Evolutionary conservation across 345 rosid genomes (phyloP), one percentile per base, ranked within the genome.

Genomic region (Kandelia obovata): DNA sequence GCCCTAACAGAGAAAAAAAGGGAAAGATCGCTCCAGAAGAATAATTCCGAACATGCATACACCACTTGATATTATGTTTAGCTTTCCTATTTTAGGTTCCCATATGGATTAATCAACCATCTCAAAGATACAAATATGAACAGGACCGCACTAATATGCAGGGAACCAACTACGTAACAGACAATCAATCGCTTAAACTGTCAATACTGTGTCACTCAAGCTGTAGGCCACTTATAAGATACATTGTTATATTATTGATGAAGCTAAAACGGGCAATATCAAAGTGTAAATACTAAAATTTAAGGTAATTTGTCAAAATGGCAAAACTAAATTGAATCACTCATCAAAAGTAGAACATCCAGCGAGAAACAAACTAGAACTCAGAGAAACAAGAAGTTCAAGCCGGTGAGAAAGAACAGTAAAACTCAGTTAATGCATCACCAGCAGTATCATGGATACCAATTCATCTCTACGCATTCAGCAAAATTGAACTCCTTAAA

Each of bases 31-130:
- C 25, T 53, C 35, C 39, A 52, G 28, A 35, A 26, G 57, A 68
- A 73, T 15, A 69, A 57, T 73, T 59, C 76, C 77, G 76, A 74
- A 65, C 68, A 51, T 9, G 28, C 47, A 51, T 1, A 62, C n/a
- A 66, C 73, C 73, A 60, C 65, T 63, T 28, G 62, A 66, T 59
- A 47, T 28, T 32, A 20, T 34, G 2, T 25, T 43, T 5, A 27
- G 52, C 39, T 35, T 61, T 35, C 34, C 56, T 61, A 17, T 63
- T 32, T 34, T 61, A 53, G 59, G 28, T 13, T 25, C 26, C 30
- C 30, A 65, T 20, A 49, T 43, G 39, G 62, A 62, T 73, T 70
- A 62, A 66, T 43, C 77, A 69, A 72, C 63, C 53, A 61, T 74
- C 69, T 62, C 39, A 67, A 61, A 8, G 37, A 53, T 27, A 37